Percentiles rank a stretch among this genome's conserved stretches.
phyloP scores from a whole-genome alignment of 768 basidiomycete species.

The Boletus barrowsii region DNA sequence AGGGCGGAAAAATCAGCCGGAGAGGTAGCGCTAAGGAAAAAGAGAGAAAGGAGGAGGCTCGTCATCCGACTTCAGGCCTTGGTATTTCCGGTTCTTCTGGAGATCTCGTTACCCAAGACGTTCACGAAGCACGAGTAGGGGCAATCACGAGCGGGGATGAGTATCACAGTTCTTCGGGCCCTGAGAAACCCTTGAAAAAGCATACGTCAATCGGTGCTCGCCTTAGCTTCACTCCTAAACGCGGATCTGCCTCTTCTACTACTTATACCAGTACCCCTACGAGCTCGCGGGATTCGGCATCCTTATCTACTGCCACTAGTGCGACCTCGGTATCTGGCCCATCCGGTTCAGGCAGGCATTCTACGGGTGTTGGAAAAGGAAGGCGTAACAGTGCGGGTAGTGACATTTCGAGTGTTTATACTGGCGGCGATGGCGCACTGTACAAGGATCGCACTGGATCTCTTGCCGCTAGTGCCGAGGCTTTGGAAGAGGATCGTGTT shows the following conservation, averaged over 20 bases:
- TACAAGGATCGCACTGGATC: slow-evolving; percentile 68
- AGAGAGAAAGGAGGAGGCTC: slow-evolving; percentile 42
- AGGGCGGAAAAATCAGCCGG: slow-evolving; percentile 35
- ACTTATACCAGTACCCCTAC: slow-evolving; percentile 77
- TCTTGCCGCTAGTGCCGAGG: slow-evolving; percentile 57
- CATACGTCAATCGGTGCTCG: slow-evolving; percentile 52
- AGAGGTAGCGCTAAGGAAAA: slow-evolving; percentile 41
- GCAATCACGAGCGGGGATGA: slow-evolving; percentile 58
- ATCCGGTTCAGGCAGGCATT: slow-evolving; percentile 68
- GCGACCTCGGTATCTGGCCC: slow-evolving; percentile 65
- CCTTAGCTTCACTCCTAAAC: slow-evolving; percentile 79
- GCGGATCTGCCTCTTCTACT: slow-evolving; percentile 86
- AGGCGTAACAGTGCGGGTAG: slow-evolving; percentile 83
- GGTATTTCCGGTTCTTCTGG: slow-evolving; percentile 37
- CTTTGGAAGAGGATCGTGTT: slow-evolving; percentile 61
- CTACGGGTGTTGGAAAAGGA: slow-evolving; percentile 54
- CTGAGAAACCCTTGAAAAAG: slow-evolving; percentile 72
- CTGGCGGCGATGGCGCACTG: slow-evolving; percentile 54
- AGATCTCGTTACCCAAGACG: slow-evolving; percentile 35
- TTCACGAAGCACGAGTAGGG: slow-evolving; percentile 40
- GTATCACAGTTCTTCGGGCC: slow-evolving; percentile 40
- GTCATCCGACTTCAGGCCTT: slow-evolving; percentile 27
- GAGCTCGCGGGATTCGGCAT: slow-evolving; percentile 87
- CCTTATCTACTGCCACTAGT: slow-evolving; percentile 74
- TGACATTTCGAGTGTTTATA: slow-evolving; percentile 75